These are phyloP conservation scores for Stephanocyclus meneghinianus DNA, from an alignment of 352 stramenopile species.

Conservation along the genomic window DNA sequence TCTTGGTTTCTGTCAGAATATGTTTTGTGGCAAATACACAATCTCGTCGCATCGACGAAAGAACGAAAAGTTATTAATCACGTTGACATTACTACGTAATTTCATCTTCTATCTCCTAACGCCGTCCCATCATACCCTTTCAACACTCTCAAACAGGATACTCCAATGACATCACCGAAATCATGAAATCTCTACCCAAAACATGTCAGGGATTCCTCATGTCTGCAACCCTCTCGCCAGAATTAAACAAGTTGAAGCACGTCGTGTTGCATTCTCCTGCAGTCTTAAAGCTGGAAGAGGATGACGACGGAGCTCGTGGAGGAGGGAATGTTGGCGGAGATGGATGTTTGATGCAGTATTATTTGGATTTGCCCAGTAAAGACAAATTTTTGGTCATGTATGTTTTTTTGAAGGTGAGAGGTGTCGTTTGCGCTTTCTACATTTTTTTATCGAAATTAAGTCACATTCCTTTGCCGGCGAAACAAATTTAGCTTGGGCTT, in stretches of 20 bases:
- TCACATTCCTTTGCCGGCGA: neutral
- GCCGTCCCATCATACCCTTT: neutral
- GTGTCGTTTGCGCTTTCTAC: slow-evolving; percentile 87
- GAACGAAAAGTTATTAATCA: too few relatives aligned
- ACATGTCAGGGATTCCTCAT: slow-evolving; percentile 98
- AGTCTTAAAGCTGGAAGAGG: slow-evolving; percentile 95
- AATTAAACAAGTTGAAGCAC: slow-evolving; percentile 96
- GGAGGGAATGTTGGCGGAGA: slow-evolving; percentile 67
- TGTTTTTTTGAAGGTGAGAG: slow-evolving; percentile 90
- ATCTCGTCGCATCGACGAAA: too few relatives aligned
- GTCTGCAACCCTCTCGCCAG: slow-evolving; percentile 94
- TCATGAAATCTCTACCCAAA: slow-evolving; percentile 93
- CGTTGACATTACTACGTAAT: neutral
- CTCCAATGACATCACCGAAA: slow-evolving; percentile 85
- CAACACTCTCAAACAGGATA: slow-evolving; percentile 52
- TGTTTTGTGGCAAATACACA: too few relatives aligned
- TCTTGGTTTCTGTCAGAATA: neutral
- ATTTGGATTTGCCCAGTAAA: slow-evolving; percentile 85
- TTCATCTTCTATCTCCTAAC: neutral
- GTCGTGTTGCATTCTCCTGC: slow-evolving; percentile 95
- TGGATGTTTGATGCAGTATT: slow-evolving; percentile 94
- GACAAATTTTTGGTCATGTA: slow-evolving; percentile 98
- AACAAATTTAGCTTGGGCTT: slow-evolving; percentile 84
- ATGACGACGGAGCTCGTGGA: slow-evolving; percentile 52
- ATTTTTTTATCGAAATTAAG: slow-evolving; percentile 81